Evolutionary conservation across 345 rosid species (phyloP), one percentile per base, ranked within the genome.

Genomic region (Conringia planisiliqua): DNA sequence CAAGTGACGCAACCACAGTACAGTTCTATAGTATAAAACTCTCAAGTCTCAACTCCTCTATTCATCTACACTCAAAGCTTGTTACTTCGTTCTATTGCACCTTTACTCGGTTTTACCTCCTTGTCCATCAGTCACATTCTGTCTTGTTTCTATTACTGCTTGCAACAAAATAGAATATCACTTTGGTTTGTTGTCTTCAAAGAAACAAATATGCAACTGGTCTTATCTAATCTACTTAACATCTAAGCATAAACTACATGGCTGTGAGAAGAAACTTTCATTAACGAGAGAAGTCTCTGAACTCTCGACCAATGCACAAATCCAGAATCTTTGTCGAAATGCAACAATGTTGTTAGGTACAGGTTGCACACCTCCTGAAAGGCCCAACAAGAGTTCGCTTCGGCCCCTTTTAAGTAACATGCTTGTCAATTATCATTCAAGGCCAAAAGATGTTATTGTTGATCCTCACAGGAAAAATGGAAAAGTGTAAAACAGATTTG

Each of bases 81-180:
- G 14, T 38, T 46, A 57, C 0, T 24, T 46, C 7, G 4, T 43
- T 22, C 8, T 67, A 10, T 57, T 22, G 18, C 29, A 67, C 42
- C 67, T 47, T 48, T 26, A 3, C 64, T 66, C 48, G 33, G 33
- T 17, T 72, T 62, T 36, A 59, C 6, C 55, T 9, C 56, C 33
- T 52, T 38, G 2, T 8, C 35, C 7, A 32, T 1, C 7, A 4
- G 64, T 42, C 69, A 12, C 40, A 30, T 22, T 56, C 20, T 43
- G 39, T 65, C 48, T 52, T 62, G 71, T 44, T 55, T 57, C 43
- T 47, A 54, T 47, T 35, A 36, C 67, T 74, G 67, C 61, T 35
- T 22, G 10, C 30, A 46, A 57, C 5, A 0, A 10, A 66, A 42
- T 51, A 16, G 57, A 75, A 62, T 47, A 35, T 60, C 35, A 48